phyloP scores from a whole-genome alignment of 805 yeast species.

The Suhomyces xylopsoci region DNA sequence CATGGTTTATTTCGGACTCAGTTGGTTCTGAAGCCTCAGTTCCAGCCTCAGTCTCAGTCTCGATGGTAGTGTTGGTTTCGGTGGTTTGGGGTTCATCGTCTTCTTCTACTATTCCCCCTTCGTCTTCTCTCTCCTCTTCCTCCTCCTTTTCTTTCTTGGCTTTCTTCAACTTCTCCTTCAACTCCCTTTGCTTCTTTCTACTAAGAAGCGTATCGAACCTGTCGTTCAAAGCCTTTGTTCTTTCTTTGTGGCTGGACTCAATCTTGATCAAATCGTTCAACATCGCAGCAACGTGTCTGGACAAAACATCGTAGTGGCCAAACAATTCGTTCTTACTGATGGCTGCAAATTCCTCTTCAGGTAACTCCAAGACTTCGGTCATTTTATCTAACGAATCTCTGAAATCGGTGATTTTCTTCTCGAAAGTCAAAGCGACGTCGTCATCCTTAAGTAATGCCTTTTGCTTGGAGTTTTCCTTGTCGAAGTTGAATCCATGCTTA shows the following conservation, averaged over 20 bases:
- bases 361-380: constrained; percentile 19
- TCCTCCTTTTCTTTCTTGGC: constrained; percentile 19
- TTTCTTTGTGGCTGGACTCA: constrained; percentile 27
- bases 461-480: constrained; percentile 47
- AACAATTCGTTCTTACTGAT: constrained; percentile 24
- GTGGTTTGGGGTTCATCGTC: constrained; percentile 3
- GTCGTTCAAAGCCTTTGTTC: constrained; percentile 24
- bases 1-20: constrained; percentile 16
- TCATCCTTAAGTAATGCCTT: constrained; percentile 20
- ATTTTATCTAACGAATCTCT: constrained; percentile 27
- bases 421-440: constrained; percentile 25
- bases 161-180: constrained; percentile 30
- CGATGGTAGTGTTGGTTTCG: neutral
- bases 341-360: constrained; percentile 19
- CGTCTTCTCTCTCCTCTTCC: constrained; percentile 9
- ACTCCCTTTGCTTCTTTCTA: constrained; percentile 32
- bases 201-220: constrained; percentile 27
- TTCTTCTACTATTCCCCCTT: neutral
- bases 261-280: constrained; percentile 27
- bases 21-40: constrained; percentile 3
- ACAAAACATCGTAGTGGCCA: constrained; percentile 22
- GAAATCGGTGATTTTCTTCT: constrained; percentile 22
- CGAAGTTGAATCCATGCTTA: constrained; percentile 48
- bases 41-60: neutral
- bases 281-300: constrained; percentile 27